Evolutionary conservation across 352 stramenopile genomes (phyloP).

Genomic region (Pythium periplocum): DNA sequence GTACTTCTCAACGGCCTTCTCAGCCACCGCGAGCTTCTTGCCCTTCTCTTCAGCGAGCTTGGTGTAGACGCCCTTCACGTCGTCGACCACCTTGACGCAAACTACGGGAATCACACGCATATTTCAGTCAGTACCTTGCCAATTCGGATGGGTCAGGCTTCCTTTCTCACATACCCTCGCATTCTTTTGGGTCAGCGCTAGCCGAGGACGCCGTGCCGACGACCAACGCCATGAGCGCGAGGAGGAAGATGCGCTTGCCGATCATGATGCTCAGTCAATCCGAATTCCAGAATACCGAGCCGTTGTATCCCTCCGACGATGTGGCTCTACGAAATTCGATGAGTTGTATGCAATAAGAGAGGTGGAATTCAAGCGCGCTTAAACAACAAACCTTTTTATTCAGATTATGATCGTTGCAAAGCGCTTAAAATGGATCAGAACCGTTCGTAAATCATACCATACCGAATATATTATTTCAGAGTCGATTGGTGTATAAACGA

Average conservation of each 20-base stretch:
- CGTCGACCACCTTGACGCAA: slow-evolving; percentile 89
- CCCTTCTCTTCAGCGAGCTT: slow-evolving; percentile 64
- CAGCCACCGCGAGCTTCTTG: slow-evolving; percentile 74
- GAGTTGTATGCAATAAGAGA: slow-evolving; percentile 11
- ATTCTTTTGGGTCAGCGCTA: slow-evolving; percentile 77
- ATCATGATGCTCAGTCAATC: slow-evolving; percentile 34
- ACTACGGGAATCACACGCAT: slow-evolving; percentile 38
- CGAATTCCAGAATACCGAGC: slow-evolving; percentile 22
- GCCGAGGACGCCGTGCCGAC: slow-evolving; percentile 27
- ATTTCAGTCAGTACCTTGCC: background rate
- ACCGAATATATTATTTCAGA: no score
- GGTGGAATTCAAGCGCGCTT: slow-evolving; percentile 21
- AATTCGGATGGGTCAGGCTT: background rate
- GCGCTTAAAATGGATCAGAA: no score
- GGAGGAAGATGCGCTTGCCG: slow-evolving; percentile 48
- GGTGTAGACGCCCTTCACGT: slow-evolving; percentile 70
- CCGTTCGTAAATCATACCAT: no score
- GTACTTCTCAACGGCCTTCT: slow-evolving; percentile 82
- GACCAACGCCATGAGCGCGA: slow-evolving; percentile 65
- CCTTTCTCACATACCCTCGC: slow-evolving; percentile 69
- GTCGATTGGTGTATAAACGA: no score
- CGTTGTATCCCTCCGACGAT: slow-evolving; percentile 10
- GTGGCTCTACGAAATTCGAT: slow-evolving; percentile 1
- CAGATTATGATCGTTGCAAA: background rate
- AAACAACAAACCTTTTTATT: slow-evolving; percentile 3